Conservation (phyloP, 305 asterid species). For the Fraxinus sp. region DNA sequence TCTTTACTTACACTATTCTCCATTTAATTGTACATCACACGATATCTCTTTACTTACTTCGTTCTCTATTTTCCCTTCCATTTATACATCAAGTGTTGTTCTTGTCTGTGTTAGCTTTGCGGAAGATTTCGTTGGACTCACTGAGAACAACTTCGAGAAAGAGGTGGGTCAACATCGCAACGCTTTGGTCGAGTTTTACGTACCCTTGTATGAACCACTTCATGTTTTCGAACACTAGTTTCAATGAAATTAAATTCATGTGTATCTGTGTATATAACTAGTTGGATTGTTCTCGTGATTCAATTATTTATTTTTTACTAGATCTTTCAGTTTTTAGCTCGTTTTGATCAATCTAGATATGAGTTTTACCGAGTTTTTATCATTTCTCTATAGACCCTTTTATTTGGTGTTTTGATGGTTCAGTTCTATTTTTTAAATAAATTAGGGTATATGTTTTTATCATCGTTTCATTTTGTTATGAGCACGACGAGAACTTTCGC, state of each 20-base stretch:
- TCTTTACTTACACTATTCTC: too few relatives aligned
- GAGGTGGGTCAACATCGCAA: conserved; percentile 85
- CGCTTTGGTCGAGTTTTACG: conserved; percentile 84
- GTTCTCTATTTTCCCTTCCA: too few relatives aligned
- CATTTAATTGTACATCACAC: too few relatives aligned
- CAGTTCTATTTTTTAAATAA: too few relatives aligned
- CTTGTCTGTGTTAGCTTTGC: conserved; percentile 48
- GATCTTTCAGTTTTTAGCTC: conserved; percentile 18
- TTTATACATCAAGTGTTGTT: conserved; percentile 19
- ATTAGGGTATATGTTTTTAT: background rate
- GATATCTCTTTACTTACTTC: too few relatives aligned
- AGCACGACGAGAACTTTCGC: background rate
- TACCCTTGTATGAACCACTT: conserved; percentile 61
- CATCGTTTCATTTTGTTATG: background rate
- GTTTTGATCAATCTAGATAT: conserved; percentile 23
- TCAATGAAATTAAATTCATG: background rate
- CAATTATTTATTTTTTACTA: background rate
- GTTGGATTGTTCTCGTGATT: background rate
- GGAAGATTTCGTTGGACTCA: conserved; percentile 67
- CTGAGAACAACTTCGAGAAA: conserved; percentile 72
- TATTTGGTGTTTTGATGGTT: background rate
- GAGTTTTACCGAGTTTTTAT: conserved; percentile 1
- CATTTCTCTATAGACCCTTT: background rate
- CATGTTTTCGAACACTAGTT: background rate
- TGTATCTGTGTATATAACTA: background rate